Conservation (phyloP, 805 yeast species). For the Saccharomycopsis capsularis region DNA sequence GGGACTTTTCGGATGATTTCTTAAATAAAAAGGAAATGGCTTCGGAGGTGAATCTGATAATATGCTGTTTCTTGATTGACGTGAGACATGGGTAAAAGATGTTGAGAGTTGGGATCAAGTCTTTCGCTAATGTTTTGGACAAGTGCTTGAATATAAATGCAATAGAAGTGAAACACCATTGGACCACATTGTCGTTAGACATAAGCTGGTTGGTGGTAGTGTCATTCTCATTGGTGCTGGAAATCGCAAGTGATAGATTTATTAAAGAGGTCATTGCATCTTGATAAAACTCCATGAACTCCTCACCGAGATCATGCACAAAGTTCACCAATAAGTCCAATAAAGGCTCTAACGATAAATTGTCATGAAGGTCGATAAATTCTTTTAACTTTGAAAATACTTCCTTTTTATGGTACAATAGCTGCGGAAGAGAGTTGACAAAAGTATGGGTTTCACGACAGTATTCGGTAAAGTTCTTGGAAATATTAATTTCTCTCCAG, state of each 20-base stretch:
- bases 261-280: conserved; percentile 34
- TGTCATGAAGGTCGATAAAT: conserved; percentile 51
- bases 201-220: conserved; percentile 30
- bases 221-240: conserved; percentile 8
- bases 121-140: conserved; percentile 47
- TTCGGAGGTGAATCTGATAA: conserved; percentile 82
- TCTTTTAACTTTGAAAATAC: conserved; percentile 48
- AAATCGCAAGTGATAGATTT: conserved; percentile 1
- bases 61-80: conserved; percentile 48
- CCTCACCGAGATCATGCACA: conserved; percentile 77
- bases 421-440: conserved; percentile 70
- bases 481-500: conserved; percentile 82
- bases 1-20: conserved; percentile 42
- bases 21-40: conserved; percentile 79
- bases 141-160: conserved; percentile 89
- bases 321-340: conserved; percentile 78
- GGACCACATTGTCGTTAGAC: conserved; percentile 58
- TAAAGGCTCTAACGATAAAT: conserved; percentile 64
- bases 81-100: conserved; percentile 58
- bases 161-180: conserved; percentile 75
- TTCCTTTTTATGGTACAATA: conserved; percentile 59
- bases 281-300: conserved; percentile 67
- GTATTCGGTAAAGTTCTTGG: conserved; percentile 63
- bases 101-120: conserved; percentile 58
- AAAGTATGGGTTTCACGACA: conserved; percentile 45